Evolutionary conservation across 2,329 filamentous ascomycete species (phyloP).

Genomic region (Paraphaeosphaeria sporulosa): DNA sequence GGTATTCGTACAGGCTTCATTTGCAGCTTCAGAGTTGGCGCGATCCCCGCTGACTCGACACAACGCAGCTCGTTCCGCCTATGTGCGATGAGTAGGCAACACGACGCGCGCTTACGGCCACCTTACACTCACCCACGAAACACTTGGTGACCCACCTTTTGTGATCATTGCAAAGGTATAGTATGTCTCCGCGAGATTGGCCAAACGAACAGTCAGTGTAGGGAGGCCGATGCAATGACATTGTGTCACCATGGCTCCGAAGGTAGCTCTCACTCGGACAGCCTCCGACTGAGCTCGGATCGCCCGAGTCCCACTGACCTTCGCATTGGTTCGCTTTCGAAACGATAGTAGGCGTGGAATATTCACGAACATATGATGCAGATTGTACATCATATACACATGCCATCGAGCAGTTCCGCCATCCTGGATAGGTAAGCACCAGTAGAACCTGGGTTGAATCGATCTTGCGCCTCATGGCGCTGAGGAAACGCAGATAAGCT

Average conservation of each 20-base stretch:
- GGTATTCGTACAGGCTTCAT: no score
- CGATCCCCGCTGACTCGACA: no score
- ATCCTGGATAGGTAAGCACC: no score
- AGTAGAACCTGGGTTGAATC: no score
- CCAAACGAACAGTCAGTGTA: constrained; percentile 26
- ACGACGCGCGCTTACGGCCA: no score
- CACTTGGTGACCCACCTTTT: constrained; percentile 43
- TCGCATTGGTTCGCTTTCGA: no score
- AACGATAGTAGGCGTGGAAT: no score
- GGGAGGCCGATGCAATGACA: no score
- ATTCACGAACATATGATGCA: constrained; percentile 31
- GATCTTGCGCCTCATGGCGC: no score
- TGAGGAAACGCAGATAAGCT: no score
- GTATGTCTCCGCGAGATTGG: constrained; percentile 51
- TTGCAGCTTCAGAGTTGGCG: no score
- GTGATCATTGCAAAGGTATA: constrained; percentile 50
- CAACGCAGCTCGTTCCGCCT: constrained; percentile 30
- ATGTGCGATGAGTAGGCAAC: constrained; percentile 21
- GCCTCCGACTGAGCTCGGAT: constrained; percentile 34
- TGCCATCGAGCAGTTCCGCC: constrained; percentile 32
- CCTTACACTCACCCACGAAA: constrained; percentile 30
- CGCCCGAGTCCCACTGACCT: constrained; percentile 52
- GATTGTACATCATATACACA: constrained; percentile 47
- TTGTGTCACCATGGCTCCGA: constrained; percentile 16
- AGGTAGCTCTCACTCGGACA: constrained; percentile 41